phyloP scores from a whole-genome alignment of 2,329 filamentous ascomycete species.

The Cladosporium colombiae region DNA sequence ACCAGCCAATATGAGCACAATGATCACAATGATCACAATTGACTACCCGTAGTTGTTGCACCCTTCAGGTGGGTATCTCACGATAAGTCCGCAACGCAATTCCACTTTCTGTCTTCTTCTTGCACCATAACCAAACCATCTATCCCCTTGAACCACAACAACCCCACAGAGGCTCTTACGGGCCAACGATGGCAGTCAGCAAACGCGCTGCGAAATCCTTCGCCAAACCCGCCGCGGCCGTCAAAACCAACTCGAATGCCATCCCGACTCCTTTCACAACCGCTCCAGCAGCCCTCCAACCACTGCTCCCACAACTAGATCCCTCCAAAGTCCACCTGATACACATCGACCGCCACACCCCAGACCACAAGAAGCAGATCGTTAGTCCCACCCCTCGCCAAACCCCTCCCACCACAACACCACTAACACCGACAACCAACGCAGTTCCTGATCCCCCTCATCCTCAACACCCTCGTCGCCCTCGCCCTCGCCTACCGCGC shows the following conservation, averaged over 20 bases:
- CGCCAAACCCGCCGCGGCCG: constrained; percentile 15
- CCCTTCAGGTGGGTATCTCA: not conserved
- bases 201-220: constrained; percentile 13
- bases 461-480: constrained; percentile 71
- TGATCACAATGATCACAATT: not conserved
- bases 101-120: not conserved
- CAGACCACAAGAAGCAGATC: constrained; percentile 75
- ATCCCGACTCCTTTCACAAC: constrained; percentile 63
- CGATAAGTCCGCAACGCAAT: not conserved
- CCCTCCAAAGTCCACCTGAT: constrained; percentile 76
- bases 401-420: not conserved
- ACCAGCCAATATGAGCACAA: not conserved
- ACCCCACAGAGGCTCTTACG: not conserved
- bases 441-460: constrained; percentile 71
- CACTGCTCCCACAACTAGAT: constrained; percentile 68
- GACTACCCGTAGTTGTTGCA: not conserved
- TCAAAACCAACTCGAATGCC: constrained; percentile 19
- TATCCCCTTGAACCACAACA: not conserved
- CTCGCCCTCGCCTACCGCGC: constrained; percentile 67
- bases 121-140: not conserved
- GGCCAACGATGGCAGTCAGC: not conserved
- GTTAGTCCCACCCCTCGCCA: not conserved
- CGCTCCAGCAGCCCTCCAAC: constrained; percentile 62
- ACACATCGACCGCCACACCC: constrained; percentile 74
- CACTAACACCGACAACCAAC: not conserved